Evolutionary conservation across 2,329 filamentous ascomycete genomes (phyloP).

Genomic region (Aureobasidium sp.): DNA sequence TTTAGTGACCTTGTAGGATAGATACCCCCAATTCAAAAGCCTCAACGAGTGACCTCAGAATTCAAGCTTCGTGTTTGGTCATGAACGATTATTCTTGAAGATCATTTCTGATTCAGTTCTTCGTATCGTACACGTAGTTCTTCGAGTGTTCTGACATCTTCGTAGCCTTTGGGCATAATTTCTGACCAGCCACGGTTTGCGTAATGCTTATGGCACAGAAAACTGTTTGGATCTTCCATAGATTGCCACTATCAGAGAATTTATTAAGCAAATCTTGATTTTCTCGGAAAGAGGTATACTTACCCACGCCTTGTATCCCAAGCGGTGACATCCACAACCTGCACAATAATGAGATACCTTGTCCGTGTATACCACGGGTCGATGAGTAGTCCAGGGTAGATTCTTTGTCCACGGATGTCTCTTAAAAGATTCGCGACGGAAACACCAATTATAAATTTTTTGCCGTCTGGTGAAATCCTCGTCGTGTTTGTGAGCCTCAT

Average conservation of each 20-base stretch:
- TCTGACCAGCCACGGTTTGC: not conserved
- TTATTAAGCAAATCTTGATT: not conserved
- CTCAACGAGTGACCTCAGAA: not conserved
- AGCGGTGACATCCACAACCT: not conserved
- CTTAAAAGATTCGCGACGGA: not conserved
- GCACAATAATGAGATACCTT: not conserved
- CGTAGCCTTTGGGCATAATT: not conserved
- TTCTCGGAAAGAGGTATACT: not conserved
- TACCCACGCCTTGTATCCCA: not conserved
- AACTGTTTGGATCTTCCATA: not conserved
- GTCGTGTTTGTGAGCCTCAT: not conserved
- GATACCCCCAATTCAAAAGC: not conserved
- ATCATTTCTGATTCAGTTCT: not conserved
- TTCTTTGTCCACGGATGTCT: too few species aligned
- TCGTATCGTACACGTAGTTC: not conserved
- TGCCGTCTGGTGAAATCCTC: not conserved
- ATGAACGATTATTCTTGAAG: too few species aligned
- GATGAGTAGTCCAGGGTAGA: not conserved
- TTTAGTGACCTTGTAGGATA: not conserved
- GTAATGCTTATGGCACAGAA: not conserved
- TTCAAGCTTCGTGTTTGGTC: too few species aligned
- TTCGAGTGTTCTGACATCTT: not conserved
- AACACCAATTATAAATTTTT: not conserved
- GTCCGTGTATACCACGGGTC: not conserved
- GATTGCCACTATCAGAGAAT: not conserved